A percentile compares a stretch with the other conserved stretches of the same genome.
These are phyloP conservation scores for Cairneyella variabilis DNA, from an alignment of 495 filamentous ascomycete species.

Conservation along the genomic window DNA sequence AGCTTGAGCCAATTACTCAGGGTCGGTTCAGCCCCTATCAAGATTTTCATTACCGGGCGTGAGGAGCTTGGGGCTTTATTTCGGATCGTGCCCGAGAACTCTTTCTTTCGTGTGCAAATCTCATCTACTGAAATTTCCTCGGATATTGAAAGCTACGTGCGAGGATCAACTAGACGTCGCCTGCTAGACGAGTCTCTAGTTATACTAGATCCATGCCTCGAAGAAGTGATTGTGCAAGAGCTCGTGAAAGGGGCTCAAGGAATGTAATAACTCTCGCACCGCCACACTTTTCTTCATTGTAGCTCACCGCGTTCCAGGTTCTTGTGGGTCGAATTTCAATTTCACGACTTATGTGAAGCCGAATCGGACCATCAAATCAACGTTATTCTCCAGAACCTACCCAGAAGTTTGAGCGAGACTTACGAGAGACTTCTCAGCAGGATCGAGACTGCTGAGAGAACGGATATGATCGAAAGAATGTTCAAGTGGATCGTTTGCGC, in stretches of 20 bases:
- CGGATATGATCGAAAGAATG: conserved; percentile 8
- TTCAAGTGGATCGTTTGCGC: conserved; percentile 13
- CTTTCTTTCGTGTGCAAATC: too few species aligned
- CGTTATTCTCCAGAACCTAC: conserved; percentile 8
- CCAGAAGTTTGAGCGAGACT: conserved; percentile 6
- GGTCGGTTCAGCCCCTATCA: too few species aligned
- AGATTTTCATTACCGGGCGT: too few species aligned
- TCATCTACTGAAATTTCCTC: background rate
- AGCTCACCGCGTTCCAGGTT: background rate
- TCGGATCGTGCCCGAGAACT: too few species aligned
- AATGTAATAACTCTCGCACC: conserved; percentile 15
- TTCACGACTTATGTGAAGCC: conserved; percentile 10
- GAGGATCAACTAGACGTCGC: background rate
- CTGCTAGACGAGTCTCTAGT: conserved; percentile 1
- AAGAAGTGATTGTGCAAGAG: background rate
- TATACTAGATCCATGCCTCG: conserved; percentile 2
- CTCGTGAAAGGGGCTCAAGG: conserved; percentile 7
- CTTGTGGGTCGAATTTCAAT: conserved; percentile 14
- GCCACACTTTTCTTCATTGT: background rate
- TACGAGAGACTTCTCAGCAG: conserved; percentile 8
- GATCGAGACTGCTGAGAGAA: conserved; percentile 4
- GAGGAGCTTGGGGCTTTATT: too few species aligned
- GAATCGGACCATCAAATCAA: conserved; percentile 13
- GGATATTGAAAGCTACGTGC: conserved; percentile 4
- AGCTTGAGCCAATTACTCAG: too few species aligned